These are phyloP conservation scores for Fusarium verrucosum DNA, from an alignment of 2,329 filamentous ascomycete species.

Conservation along the genomic window DNA sequence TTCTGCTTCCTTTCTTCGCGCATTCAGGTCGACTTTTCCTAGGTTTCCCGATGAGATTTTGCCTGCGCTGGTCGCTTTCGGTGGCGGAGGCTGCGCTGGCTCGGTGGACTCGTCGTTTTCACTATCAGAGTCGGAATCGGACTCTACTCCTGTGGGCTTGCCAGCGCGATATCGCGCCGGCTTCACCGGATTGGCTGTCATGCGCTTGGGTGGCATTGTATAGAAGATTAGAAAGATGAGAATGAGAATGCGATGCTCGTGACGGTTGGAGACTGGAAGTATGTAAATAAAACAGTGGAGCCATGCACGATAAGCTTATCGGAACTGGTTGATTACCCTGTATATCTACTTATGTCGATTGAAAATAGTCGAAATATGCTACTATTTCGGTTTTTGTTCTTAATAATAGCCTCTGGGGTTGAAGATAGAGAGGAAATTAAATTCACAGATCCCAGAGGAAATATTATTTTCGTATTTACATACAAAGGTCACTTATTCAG, in stretches of 20 bases:
- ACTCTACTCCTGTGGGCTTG: constrained; percentile 70
- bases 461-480: no score
- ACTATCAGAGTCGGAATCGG: constrained; percentile 62
- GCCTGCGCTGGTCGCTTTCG: constrained; percentile 65
- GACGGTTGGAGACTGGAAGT: constrained; percentile 34
- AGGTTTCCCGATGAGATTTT: constrained; percentile 63
- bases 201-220: constrained; percentile 77
- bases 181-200: constrained; percentile 89
- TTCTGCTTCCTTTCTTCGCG: constrained; percentile 56
- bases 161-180: constrained; percentile 87
- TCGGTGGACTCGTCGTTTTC: constrained; percentile 52
- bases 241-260: constrained; percentile 25
- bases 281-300: constrained; percentile 33
- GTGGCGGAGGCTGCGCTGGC: constrained; percentile 60
- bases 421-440: no score
- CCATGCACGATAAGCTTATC: constrained; percentile 33
- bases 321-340: constrained; percentile 29
- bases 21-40: constrained; percentile 62
- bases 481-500: no score
- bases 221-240: not conserved
- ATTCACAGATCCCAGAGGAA: no score
- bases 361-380: not conserved
- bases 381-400: no score
- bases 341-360: not conserved
- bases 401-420: no score